phyloP scores from a whole-genome alignment of 2,329 filamentous ascomycete species.

The Microdochium trichocladiopsis region DNA sequence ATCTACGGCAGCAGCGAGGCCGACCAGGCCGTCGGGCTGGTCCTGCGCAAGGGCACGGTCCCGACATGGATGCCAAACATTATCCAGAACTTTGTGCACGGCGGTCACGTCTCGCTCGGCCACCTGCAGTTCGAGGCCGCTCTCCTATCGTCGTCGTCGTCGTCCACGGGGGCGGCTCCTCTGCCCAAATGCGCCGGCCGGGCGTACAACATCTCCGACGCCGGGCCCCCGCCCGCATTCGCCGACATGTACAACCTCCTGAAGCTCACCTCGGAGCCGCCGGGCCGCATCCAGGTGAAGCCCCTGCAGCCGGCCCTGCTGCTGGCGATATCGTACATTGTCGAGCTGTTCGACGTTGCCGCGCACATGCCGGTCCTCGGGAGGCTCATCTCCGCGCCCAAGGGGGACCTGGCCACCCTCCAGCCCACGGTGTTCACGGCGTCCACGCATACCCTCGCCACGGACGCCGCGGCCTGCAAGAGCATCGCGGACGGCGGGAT shows the following conservation, averaged over 20 bases:
- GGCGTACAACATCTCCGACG: constrained; percentile 33
- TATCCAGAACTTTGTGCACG: constrained; percentile 33
- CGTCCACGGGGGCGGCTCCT: constrained; percentile 12
- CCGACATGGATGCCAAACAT: constrained; percentile 25
- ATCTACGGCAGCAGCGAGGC: constrained; percentile 41
- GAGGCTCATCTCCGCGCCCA: constrained; percentile 19
- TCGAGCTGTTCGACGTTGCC: constrained; percentile 23
- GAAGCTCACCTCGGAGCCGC: constrained; percentile 23
- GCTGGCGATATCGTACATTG: constrained; percentile 24
- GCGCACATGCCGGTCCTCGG: constrained; percentile 6
- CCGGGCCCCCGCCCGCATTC: constrained; percentile 31
- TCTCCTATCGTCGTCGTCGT: too few species aligned
- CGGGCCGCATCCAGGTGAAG: constrained; percentile 18
- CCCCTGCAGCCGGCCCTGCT: constrained; percentile 22
- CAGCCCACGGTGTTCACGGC: constrained; percentile 33
- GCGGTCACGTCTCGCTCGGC: constrained; percentile 30
- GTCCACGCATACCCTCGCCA: constrained; percentile 27
- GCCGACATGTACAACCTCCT: constrained; percentile 26
- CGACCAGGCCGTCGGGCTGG: constrained; percentile 35
- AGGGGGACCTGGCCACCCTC: constrained; percentile 25
- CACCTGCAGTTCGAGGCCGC: constrained; percentile 32
- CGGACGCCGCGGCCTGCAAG: constrained; percentile 19
- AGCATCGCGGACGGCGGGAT: constrained; percentile 23
- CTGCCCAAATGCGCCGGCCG: constrained; percentile 14
- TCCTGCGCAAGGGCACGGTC: not conserved